Evolutionary conservation across 1,284 basidiomycete genomes (phyloP), one percentile per base, ranked within the genome.

Genomic region (Leccinum huronense): DNA sequence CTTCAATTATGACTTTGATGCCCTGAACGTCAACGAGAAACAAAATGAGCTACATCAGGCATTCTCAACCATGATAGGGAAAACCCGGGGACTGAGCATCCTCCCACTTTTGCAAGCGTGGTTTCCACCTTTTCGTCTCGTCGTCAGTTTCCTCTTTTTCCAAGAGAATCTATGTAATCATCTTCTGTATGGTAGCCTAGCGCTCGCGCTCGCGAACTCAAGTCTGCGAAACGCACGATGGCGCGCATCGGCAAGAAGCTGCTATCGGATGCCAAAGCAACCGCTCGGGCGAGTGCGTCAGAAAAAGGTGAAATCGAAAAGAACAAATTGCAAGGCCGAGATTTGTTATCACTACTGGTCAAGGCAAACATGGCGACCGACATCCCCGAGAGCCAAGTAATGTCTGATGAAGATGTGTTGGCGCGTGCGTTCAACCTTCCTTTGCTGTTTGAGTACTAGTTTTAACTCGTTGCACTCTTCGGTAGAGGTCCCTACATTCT

Each of bases 1-100:
- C 0, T 92, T 92, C 72, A 83, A 85, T 70, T 90, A 91, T 70
- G 72, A 84, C 11, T 90, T 93, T 72, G 76, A 87, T 53, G 76
- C 84, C 0, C 72, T 88, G 23, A 76, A 77, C 31, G 66, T 67
- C 1, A 70, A 71, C 13, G 72, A 70, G 0, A 69, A 75, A 33
- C 75, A 73, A 8, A 84, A 80, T 66, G 84, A 84, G 63, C 77
- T 87, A n/a, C 81, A 77, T 64, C 68, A 78, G 19, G 84, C 85
- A 0, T 84, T 86, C 66, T 67, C 75, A 1, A 77, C 73, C 1
- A 68, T 85, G 27, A 81, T 85, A 68, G 67, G 68, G 2, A 64
- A 16, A 68, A 23, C 23, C 65, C 14, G 62, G 63, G n/a, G 14
- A 4, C 3, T 77, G 11, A 70, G 68, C 9, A 0, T 79, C 0